Conservation (phyloP, 78 protist species). For the Salpingoeca rosetta region DNA sequence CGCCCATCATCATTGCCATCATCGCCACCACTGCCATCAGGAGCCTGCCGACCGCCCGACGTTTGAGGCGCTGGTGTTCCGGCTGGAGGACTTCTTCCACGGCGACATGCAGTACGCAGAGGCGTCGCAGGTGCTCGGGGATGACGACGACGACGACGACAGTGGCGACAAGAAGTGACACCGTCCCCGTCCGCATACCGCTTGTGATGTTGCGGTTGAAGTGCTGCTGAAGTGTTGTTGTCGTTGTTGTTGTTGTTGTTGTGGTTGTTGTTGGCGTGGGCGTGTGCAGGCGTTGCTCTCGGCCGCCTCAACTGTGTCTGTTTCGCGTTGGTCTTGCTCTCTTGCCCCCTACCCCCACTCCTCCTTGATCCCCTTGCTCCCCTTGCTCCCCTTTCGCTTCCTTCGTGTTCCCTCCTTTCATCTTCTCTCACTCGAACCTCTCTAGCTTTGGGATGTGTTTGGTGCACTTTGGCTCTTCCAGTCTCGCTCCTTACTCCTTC, state of each 20-base stretch:
- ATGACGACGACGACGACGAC: neutral
- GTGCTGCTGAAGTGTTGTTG: neutral
- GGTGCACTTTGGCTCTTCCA: neutral
- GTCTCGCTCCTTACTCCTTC: neutral
- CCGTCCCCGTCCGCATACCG: neutral
- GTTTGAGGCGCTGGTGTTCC: conserved; percentile 1
- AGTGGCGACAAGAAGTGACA: neutral
- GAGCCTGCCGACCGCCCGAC: conserved; percentile 11
- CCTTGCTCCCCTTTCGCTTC: neutral
- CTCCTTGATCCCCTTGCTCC: neutral
- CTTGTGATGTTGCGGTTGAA: neutral
- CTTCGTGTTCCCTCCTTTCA: neutral
- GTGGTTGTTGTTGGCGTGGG: neutral
- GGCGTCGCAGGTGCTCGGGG: neutral
- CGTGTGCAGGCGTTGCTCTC: no score
- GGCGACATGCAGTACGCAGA: neutral
- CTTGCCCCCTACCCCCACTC: neutral
- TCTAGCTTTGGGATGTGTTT: neutral
- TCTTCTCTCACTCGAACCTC: neutral
- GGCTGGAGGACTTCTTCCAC: neutral
- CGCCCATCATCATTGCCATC: no score
- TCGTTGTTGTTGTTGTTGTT: neutral
- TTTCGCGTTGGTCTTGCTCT: neutral
- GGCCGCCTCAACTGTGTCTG: neutral
- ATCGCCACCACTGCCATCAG: no score